Evolutionary conservation across 2,329 filamentous ascomycete genomes (phyloP).

Genomic region (Paracoccidioides lutzii): DNA sequence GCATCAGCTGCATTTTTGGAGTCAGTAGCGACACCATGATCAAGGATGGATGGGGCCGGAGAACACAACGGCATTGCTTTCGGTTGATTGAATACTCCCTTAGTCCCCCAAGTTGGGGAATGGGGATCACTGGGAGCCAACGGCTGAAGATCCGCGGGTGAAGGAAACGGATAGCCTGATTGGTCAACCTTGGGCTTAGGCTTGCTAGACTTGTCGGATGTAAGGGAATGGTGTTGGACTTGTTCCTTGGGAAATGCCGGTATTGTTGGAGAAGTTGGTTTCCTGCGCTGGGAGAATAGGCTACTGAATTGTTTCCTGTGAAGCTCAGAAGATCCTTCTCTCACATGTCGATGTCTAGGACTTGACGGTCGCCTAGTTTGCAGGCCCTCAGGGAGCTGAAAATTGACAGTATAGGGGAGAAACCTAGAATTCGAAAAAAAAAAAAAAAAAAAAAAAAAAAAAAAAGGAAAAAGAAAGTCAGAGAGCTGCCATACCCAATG

Average conservation of each 20-base stretch:
- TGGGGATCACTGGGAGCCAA: constrained; percentile 61
- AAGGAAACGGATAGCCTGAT: constrained; percentile 16
- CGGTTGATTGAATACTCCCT: constrained; percentile 59
- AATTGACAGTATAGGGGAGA: constrained; percentile 83
- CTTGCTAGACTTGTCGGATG: not conserved
- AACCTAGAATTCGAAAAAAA: constrained; percentile 55
- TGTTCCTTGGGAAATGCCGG: constrained; percentile 9
- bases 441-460: constrained; percentile 36
- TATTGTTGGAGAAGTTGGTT: constrained; percentile 5
- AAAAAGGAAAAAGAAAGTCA: constrained; percentile 33
- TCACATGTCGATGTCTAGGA: constrained; percentile 3
- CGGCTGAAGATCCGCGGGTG: constrained; percentile 29
- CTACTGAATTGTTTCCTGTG: constrained; percentile 22
- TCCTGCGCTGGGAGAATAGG: constrained; percentile 22
- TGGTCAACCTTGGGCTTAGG: not conserved
- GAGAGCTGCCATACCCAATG: not conserved
- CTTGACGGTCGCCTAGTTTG: constrained; percentile 4
- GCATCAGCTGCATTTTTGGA: constrained; percentile 4
- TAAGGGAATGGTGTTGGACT: not conserved
- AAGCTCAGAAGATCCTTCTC: constrained; percentile 8
- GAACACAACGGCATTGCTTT: constrained; percentile 60
- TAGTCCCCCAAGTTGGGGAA: constrained; percentile 61
- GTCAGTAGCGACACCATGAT: constrained; percentile 38
- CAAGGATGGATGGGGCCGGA: constrained; percentile 62
- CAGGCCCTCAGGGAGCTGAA: constrained; percentile 42